Conservation (phyloP, 768 basidiomycete genomes). For the Tephrocybe sp. region DNA sequence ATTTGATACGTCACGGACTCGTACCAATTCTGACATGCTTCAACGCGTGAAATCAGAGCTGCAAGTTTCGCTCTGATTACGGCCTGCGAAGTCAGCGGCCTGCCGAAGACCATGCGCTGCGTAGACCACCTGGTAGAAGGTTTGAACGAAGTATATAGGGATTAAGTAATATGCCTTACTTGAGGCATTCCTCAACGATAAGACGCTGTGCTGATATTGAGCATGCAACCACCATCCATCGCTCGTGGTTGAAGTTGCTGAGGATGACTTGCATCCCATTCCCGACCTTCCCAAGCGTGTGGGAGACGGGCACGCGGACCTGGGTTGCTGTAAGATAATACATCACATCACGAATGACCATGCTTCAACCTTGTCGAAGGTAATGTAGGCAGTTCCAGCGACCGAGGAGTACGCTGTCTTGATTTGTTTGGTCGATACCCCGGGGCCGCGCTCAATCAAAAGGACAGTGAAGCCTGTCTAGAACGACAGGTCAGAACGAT, state of each 20-base stretch:
- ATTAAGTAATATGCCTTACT: slow-evolving; percentile 39
- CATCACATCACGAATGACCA: too few relatives aligned
- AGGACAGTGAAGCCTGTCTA: slow-evolving; percentile 77
- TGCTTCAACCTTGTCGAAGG: slow-evolving; percentile 59
- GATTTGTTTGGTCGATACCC: slow-evolving; percentile 82
- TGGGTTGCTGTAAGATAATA: too few relatives aligned
- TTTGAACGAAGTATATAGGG: slow-evolving; percentile 1
- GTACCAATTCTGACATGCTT: slow-evolving; percentile 85
- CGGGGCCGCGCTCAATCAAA: slow-evolving; percentile 68
- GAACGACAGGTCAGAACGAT: neutral
- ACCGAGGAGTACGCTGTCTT: slow-evolving; percentile 92
- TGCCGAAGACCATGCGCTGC: slow-evolving; percentile 89
- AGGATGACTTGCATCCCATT: slow-evolving; percentile 82
- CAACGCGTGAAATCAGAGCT: slow-evolving; percentile 86
- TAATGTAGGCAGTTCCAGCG: slow-evolving; percentile 88
- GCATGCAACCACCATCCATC: slow-evolving; percentile 82
- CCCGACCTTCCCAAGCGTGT: slow-evolving; percentile 87
- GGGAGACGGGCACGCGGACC: slow-evolving; percentile 78
- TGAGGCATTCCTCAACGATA: slow-evolving; percentile 88
- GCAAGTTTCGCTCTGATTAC: slow-evolving; percentile 90
- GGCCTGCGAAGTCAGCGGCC: slow-evolving; percentile 76
- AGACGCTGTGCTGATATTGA: slow-evolving; percentile 75
- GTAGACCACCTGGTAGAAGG: slow-evolving; percentile 68
- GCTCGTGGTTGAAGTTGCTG: slow-evolving; percentile 87
- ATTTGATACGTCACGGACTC: slow-evolving; percentile 91